Conservation (phyloP, 768 basidiomycete species). For the Tylopilus balloui region DNA sequence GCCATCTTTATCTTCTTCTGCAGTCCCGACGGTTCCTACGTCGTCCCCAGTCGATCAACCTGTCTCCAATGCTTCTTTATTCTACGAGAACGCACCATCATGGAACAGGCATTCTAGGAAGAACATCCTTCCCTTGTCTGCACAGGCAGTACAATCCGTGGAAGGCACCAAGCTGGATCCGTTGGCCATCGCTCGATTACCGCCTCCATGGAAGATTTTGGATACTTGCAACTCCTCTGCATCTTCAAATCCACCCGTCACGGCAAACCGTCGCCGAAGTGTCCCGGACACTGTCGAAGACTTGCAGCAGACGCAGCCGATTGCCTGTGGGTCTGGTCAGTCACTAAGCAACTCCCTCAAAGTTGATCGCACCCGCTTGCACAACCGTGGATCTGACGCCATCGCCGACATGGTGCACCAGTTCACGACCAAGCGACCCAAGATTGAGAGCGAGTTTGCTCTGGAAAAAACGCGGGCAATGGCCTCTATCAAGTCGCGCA, state of each 20-base stretch:
- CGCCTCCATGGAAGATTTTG: constrained; percentile 24
- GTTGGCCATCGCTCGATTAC: constrained; percentile 25
- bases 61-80: constrained; percentile 14
- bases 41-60: not conserved
- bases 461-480: constrained; percentile 7
- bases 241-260: not conserved
- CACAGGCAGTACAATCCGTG: constrained; percentile 17
- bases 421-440: constrained; percentile 21
- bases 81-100: constrained; percentile 13
- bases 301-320: not conserved
- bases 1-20: not conserved
- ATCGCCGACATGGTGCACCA: constrained; percentile 19
- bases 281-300: not conserved
- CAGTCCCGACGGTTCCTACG: not conserved
- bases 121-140: constrained; percentile 16
- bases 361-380: constrained; percentile 26
- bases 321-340: not conserved
- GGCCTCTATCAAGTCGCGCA: constrained; percentile 7
- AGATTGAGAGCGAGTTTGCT: constrained; percentile 20
- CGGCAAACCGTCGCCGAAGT: not conserved
- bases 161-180: constrained; percentile 15
- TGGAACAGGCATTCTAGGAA: not conserved
- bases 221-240: not conserved
- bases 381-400: constrained; percentile 20
- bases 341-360: constrained; percentile 7